Evolutionary conservation across 1,284 basidiomycete species (phyloP), one percentile per base, ranked within the genome.

Genomic region (Ganoderma meredithae): DNA sequence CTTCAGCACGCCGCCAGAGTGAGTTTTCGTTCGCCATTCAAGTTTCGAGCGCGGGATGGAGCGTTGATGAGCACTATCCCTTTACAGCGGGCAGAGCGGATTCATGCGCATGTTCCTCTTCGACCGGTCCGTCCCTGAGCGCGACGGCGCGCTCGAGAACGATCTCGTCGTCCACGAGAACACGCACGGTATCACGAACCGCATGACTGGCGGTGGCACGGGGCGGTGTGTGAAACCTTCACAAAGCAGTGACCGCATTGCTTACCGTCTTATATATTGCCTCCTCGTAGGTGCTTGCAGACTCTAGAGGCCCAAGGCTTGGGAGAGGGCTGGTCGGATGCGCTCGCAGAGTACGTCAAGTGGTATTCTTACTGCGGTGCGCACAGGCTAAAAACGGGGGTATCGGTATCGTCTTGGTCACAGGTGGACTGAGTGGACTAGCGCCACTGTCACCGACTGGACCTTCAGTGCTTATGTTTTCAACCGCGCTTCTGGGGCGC

Each of bases 281-380:
- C 12, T 25, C 10, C 12, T 25, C n/a, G 40, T n/a, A 75, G 81
- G 6, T 87, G 86, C 73, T 74, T 86, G n/a, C 84, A 85, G 71
- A 83, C 83, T 0, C 78, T 76, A 6, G 85, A 87, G 71, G 76
- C 85, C 31, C 79, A 79, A 31, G 85, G 85, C 1, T 77, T 87
- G 72, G 85, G 85, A n/a, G 86, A 87, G 76, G 85, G 83, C 71
- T 86, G 84, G 85, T 83, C 82, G 12, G 85, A 87, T 75, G 82
- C 84, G 22, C 79, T 87, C 74, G 84, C 85, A 9, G 80, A 83
- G 83, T 53, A 53, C 60, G 49, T 63, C 49, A 27, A 19, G 12
- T 15, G 31, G 5, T 39, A 2, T 36, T 4, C 41, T 27, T 36
- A 6, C 41, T 27, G 7, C 7, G 22, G 10, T 22, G 4, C 12